Percentiles rank a stretch among this genome's conserved stretches.
These are phyloP conservation scores for Aspergillus viridinutans DNA, from an alignment of 2,329 filamentous ascomycete species.

Conservation along the genomic window DNA sequence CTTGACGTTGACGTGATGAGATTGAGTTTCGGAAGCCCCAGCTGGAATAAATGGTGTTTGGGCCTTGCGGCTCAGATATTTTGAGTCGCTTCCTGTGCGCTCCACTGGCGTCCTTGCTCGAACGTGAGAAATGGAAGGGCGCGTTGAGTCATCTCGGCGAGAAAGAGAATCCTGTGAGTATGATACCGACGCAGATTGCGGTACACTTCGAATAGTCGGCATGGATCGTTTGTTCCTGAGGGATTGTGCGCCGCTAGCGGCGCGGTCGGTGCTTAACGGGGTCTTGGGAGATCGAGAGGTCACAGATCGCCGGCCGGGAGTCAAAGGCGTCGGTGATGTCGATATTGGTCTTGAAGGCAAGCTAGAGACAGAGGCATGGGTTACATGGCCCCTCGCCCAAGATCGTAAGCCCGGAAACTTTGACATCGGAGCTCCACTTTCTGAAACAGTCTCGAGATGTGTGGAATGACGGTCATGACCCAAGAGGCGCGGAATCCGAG, in stretches of 20 bases:
- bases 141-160: constrained; percentile 33
- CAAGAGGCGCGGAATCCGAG: constrained; percentile 75
- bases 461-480: constrained; percentile 68
- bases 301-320: constrained; percentile 59
- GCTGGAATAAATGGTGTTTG: constrained; percentile 75
- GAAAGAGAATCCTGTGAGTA: constrained; percentile 37
- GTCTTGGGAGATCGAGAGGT: constrained; percentile 39
- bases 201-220: constrained; percentile 51
- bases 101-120: constrained; percentile 71
- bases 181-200: constrained; percentile 26
- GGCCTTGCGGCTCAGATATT: constrained; percentile 51
- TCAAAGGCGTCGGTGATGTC: constrained; percentile 53
- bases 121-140: constrained; percentile 25
- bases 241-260: constrained; percentile 51
- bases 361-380: constrained; percentile 65
- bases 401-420: constrained; percentile 62
- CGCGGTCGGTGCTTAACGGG: constrained; percentile 42
- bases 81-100: constrained; percentile 41
- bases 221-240: constrained; percentile 59
- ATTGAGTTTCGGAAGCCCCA: constrained; percentile 67
- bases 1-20: constrained; percentile 74
- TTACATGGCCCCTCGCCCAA: constrained; percentile 60
- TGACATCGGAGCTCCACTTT: constrained; percentile 71
- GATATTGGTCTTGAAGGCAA: constrained; percentile 59
- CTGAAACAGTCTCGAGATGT: constrained; percentile 81